Evolutionary conservation across 2,329 filamentous ascomycete genomes (phyloP), one percentile per base, ranked within the genome.

Genomic region (Beauveria asiatica): DNA sequence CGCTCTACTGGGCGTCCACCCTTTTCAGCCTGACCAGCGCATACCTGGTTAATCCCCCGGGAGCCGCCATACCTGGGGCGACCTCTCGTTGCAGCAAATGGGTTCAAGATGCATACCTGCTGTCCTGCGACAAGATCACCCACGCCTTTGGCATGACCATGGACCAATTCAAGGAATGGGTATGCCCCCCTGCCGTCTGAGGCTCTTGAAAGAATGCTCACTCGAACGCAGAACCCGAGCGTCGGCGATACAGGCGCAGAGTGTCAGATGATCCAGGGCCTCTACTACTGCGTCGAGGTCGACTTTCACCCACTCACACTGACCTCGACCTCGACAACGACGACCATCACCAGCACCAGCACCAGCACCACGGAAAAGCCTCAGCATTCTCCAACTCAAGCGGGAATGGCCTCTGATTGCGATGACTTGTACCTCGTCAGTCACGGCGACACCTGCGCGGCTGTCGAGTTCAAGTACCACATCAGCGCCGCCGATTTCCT

Each of bases 261-360:
- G 27, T 53, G 51, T 42, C 33, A 53, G 33, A 53, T 53, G 51
- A 42, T 53, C 51, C 33, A 27, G 39, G 51, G 51, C 39, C 39
- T 53, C 16, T 53, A 53, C 51, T 53, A 53, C 37, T 53, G 51
- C 51, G 51, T 53, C 6, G 51, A 53, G 51, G 39, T 53, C 19
- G 51, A 53, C 51, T 53, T 53, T 53, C 39, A 41, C 51, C 33
- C 33, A 19, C 51, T 53, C 27, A 53, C 51, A 37, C 30, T 16
- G 50, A 39, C 50, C n/a, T 41, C 50, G 23, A 41, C 51, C 10
- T 25, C 51, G 33, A 42, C 21, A 25, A 23, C 51, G 51, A 53
- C 51, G 19, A 37, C 48, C 16, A 44, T 6, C 17, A 44, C 41
- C n/a, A 50, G 16, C 27, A 50, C 25, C 48, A 50, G 25, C n/a